Conservation (phyloP, 1,284 basidiomycete species). For the Cerrena zonata region DNA sequence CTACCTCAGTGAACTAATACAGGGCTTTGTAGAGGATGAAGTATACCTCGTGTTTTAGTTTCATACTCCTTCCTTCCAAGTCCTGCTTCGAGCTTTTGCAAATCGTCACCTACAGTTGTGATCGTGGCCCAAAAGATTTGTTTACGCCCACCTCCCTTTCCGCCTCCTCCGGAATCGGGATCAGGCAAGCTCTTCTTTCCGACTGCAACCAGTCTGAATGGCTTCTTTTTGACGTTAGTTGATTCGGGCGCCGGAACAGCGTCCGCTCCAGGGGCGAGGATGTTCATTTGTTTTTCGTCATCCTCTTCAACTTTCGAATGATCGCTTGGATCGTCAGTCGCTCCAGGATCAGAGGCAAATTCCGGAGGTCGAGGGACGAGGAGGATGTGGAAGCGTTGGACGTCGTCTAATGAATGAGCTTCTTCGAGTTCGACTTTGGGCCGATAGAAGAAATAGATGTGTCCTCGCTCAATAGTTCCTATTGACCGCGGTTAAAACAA, state of each 20-base stretch:
- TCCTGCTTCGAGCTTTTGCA: slow-evolving; percentile 43
- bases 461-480: slow-evolving; percentile 53
- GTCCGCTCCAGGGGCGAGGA: slow-evolving; percentile 40
- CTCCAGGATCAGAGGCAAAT: slow-evolving; percentile 25
- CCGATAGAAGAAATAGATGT: slow-evolving; percentile 66
- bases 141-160: slow-evolving; percentile 36
- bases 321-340: neutral
- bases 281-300: slow-evolving; percentile 34
- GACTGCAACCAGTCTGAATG: slow-evolving; percentile 50
- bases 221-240: slow-evolving; percentile 34
- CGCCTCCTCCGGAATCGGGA: slow-evolving; percentile 32
- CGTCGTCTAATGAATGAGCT: slow-evolving; percentile 51
- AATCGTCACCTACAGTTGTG: slow-evolving; percentile 46
- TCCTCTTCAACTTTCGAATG: slow-evolving; percentile 18
- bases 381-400: slow-evolving; percentile 58
- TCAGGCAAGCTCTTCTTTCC: slow-evolving; percentile 63
- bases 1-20: neutral
- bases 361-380: slow-evolving; percentile 50
- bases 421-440: slow-evolving; percentile 56
- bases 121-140: slow-evolving; percentile 55
- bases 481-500: neutral
- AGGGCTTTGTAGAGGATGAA: neutral
- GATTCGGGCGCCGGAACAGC: slow-evolving; percentile 41
- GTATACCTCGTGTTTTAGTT: slow-evolving; percentile 56
- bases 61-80: slow-evolving; percentile 53